These are phyloP conservation scores for Vigna nakashimae DNA, from an alignment of 306 rosid species.

Conservation along the genomic window DNA sequence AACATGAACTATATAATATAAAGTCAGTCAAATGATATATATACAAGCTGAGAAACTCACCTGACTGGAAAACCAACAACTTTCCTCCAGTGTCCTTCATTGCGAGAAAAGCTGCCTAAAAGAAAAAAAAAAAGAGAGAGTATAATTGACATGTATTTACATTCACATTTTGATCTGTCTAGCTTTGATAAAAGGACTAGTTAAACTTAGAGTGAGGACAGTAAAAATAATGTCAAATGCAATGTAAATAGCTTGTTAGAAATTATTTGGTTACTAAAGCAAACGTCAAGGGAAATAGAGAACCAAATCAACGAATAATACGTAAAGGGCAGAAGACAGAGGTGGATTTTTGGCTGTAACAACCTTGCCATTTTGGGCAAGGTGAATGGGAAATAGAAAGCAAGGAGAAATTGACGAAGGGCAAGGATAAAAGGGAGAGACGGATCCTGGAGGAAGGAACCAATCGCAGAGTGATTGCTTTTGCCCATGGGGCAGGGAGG, in stretches of 20 bases:
- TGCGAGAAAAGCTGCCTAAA: slow-evolving; percentile 94
- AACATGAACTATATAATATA: slow-evolving; percentile 11
- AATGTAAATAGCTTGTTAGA: slow-evolving; percentile 6
- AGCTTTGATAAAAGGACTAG: slow-evolving; percentile 1
- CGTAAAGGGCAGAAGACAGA: slow-evolving; percentile 6
- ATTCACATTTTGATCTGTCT: slow-evolving; percentile 15
- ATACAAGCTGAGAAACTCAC: slow-evolving; percentile 56
- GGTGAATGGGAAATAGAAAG: neutral
- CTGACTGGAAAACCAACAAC: slow-evolving; percentile 95
- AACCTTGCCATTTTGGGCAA: neutral
- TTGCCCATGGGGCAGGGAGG: neutral
- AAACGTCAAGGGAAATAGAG: slow-evolving; percentile 2
- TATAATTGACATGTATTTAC: neutral
- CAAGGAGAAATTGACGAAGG: neutral
- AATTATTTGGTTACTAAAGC: slow-evolving; percentile 12
- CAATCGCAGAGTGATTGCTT: neutral
- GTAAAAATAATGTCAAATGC: slow-evolving; percentile 22
- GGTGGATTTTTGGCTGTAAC: slow-evolving; percentile 11
- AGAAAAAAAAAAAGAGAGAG: neutral
- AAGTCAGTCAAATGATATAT: slow-evolving; percentile 4
- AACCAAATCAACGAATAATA: slow-evolving; percentile 18
- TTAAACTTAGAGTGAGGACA: slow-evolving; percentile 21
- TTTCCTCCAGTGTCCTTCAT: slow-evolving; percentile 96
- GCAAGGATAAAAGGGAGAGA: neutral
- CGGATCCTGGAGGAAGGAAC: neutral